These are phyloP conservation scores for Scedosporium apiospermum DNA, from an alignment of 2,329 filamentous ascomycete species.

Conservation along the genomic window DNA sequence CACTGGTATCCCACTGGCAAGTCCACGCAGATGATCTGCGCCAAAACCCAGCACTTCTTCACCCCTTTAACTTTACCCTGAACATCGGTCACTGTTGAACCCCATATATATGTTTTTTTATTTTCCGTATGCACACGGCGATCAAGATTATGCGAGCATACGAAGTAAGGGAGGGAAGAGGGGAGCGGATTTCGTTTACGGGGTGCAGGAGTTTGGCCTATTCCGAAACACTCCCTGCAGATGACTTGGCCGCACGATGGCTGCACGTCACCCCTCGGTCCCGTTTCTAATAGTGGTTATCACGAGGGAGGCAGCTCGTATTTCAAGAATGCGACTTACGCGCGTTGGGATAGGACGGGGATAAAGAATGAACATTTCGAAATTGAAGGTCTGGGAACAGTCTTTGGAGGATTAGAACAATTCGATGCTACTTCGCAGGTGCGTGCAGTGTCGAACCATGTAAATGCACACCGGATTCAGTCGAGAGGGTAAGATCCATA, in stretches of 20 bases:
- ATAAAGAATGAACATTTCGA: too few species aligned
- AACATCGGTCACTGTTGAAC: not conserved
- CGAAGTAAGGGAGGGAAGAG: not conserved
- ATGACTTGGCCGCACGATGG: not conserved
- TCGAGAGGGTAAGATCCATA: too few species aligned
- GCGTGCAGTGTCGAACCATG: too few species aligned
- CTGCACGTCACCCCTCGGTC: not conserved
- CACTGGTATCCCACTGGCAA: not conserved
- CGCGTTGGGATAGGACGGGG: too few species aligned
- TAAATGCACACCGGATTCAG: too few species aligned
- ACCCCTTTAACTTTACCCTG: not conserved
- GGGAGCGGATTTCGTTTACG: not conserved
- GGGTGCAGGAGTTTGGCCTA: not conserved
- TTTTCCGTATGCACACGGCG: not conserved
- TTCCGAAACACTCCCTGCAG: not conserved
- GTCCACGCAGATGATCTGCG: not conserved
- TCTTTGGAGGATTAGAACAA: too few species aligned
- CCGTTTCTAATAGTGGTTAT: not conserved
- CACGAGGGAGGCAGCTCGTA: not conserved
- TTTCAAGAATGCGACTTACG: too few species aligned
- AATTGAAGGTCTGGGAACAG: too few species aligned
- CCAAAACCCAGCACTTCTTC: not conserved
- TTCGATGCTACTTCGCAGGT: too few species aligned
- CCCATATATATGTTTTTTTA: not conserved
- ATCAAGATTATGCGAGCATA: not conserved